Conservation (phyloP, 768 basidiomycete genomes). For the Boletus sp. region DNA sequence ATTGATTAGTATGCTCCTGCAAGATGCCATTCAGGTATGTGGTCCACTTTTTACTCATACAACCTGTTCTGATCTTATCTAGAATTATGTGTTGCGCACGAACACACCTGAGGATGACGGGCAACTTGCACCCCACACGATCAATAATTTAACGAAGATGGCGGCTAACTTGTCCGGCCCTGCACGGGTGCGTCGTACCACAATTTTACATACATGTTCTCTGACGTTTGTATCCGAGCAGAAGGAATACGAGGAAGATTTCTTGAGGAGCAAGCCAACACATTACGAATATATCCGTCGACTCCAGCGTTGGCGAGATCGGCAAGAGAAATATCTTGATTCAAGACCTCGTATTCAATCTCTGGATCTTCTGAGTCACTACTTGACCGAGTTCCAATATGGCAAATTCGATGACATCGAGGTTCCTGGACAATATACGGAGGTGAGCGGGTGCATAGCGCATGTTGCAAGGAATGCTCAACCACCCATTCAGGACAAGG, state of each 20-base stretch:
- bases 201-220: background rate
- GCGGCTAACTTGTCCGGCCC: slow-evolving; percentile 53
- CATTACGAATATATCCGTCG: slow-evolving; percentile 85
- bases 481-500: slow-evolving; percentile 71
- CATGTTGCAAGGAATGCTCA: background rate
- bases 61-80: background rate
- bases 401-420: slow-evolving; percentile 97
- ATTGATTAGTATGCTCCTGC: slow-evolving; percentile 79
- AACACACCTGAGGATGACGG: slow-evolving; percentile 68
- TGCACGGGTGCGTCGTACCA: slow-evolving; percentile 47
- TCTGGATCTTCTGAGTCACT: slow-evolving; percentile 84
- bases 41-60: background rate
- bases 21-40: slow-evolving; percentile 80
- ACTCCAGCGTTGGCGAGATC: slow-evolving; percentile 91
- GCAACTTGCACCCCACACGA: slow-evolving; percentile 50
- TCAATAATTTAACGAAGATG: slow-evolving; percentile 57
- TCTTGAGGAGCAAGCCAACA: slow-evolving; percentile 72
- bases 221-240: slow-evolving; percentile 30
- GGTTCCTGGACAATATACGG: slow-evolving; percentile 97
- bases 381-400: slow-evolving; percentile 96
- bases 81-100: slow-evolving; percentile 73
- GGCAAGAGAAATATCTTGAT: slow-evolving; percentile 82
- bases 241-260: slow-evolving; percentile 91
- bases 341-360: slow-evolving; percentile 79
- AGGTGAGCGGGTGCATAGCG: slow-evolving; percentile 47